Base-by-base conservation (phyloP, 1,284 basidiomycete genomes). In the Dichomitus squalens region DNA sequence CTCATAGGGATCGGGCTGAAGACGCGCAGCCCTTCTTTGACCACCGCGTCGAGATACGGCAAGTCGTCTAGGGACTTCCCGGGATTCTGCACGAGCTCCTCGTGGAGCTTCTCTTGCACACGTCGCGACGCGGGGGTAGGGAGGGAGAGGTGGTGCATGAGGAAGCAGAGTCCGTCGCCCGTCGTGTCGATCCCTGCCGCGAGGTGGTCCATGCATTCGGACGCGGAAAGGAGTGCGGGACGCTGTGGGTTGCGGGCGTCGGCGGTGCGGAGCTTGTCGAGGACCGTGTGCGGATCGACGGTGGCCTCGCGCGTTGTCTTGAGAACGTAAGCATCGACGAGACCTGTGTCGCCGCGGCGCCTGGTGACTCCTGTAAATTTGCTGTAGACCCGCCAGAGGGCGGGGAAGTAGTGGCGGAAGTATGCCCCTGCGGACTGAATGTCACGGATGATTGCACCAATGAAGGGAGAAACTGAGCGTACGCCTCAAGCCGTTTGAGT, bases 1-100 rank as follows among this genome's bases (percentile, higher is more conserved):
- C 93, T 92, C 93, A 95, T 95, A 25, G 90, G 90, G 52, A 95
- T 92, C 16, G 95, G 93, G 49, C 93, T 93, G 74, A 90, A 91
- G 58, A 94, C 75, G 25, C 96, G 85, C 70, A 98, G 79, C 61
- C 89, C 91, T 76, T 98, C 96, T 76, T 95, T 96, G 64, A 97
- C 89, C 51, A 93, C 87, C 6, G 95, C 94, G 65, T 86, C 86
- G 44, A 97, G 84, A 75, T 96, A 98, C 14, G 88, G 83, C 92
- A 97, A 96, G 68, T 92, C 78, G 62, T 97, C 95, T 61, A 97
- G 38, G 11, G 55, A 12, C 33, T 41, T 38, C 5, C 53, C 38
- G 11, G 59, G 27, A 43, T 58, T 53, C 52, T 49, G 52, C 16
- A 29, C 25, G 40, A 68, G 63, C 58, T 68, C 67, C 3, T 34